These are phyloP conservation scores for Trichoderma sp. DNA, from an alignment of 2,329 filamentous ascomycete species.

Conservation along the genomic window DNA sequence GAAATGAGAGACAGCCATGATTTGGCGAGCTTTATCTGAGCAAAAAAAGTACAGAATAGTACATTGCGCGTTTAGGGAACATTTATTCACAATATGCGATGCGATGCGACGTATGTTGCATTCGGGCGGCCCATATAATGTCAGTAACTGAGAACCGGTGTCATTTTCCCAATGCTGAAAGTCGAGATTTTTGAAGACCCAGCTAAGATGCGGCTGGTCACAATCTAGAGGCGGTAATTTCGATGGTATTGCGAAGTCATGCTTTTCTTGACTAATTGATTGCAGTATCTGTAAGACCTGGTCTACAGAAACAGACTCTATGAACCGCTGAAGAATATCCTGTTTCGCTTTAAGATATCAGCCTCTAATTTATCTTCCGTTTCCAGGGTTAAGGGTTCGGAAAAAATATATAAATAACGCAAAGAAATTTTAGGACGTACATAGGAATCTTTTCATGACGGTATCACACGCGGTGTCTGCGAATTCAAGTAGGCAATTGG, in stretches of 20 bases:
- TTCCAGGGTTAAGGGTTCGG: no score
- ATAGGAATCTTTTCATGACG: not conserved
- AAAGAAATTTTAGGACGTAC: no score
- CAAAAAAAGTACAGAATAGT: not conserved
- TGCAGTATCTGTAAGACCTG: not conserved
- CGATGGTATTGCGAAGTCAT: no score
- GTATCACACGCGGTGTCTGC: not conserved
- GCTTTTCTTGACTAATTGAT: not conserved
- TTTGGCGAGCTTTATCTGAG: no score
- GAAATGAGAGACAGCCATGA: not conserved
- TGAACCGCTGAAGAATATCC: not conserved
- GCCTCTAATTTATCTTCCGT: not conserved
- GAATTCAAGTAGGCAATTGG: not conserved
- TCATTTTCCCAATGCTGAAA: not conserved
- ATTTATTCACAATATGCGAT: not conserved
- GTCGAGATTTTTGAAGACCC: not conserved
- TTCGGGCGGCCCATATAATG: not conserved
- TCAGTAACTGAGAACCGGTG: not conserved
- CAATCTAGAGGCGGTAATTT: no score
- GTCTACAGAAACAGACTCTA: not conserved
- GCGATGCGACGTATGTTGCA: not conserved
- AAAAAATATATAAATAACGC: no score
- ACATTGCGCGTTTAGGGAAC: not conserved
- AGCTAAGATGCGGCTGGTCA: not conserved
- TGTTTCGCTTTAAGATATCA: not conserved